Evolutionary conservation across 78 protist genomes (phyloP).

Genomic region (Speleostelium caveatum): DNA sequence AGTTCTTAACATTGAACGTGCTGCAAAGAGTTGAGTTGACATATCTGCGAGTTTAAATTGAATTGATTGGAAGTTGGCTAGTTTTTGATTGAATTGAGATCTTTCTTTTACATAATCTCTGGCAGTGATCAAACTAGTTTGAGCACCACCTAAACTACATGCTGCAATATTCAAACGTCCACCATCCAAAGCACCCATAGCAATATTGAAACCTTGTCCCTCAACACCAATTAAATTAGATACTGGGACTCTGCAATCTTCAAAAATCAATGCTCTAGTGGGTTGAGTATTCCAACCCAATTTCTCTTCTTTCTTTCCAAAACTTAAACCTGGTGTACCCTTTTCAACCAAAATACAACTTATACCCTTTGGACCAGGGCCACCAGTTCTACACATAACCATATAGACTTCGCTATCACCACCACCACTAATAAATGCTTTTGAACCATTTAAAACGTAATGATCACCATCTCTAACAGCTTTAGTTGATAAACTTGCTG

Average conservation of each 20-base stretch:
- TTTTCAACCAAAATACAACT: conserved; percentile 89
- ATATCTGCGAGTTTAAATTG: conserved; percentile 94
- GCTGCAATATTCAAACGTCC: conserved; percentile 93
- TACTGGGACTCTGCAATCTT: conserved; percentile 88
- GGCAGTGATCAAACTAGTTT: conserved; percentile 76
- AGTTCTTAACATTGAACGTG: conserved; percentile 86
- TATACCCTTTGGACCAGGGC: conserved; percentile 88
- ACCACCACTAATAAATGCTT: conserved; percentile 96
- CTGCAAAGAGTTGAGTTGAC: conserved; percentile 86
- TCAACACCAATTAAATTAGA: conserved; percentile 87
- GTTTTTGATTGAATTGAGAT: conserved; percentile 86
- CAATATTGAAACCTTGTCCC: conserved; percentile 97
- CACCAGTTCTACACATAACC: conserved; percentile 94
- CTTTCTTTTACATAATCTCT: conserved; percentile 83
- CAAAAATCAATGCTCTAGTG: conserved; percentile 89
- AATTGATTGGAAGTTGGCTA: conserved; percentile 82
- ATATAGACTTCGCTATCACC: conserved; percentile 90
- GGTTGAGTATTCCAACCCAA: conserved; percentile 92
- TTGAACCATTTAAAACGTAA: conserved; percentile 91
- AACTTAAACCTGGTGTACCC: conserved; percentile 88
- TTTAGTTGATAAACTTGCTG: conserved; percentile 89
- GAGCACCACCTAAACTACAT: conserved; percentile 94
- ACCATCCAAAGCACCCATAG: conserved; percentile 96
- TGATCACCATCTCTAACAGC: conserved; percentile 87
- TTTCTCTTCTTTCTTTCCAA: conserved; percentile 91